Evolutionary conservation across 2,329 filamentous ascomycete species (phyloP).

Genomic region (Botryotinia calthae): DNA sequence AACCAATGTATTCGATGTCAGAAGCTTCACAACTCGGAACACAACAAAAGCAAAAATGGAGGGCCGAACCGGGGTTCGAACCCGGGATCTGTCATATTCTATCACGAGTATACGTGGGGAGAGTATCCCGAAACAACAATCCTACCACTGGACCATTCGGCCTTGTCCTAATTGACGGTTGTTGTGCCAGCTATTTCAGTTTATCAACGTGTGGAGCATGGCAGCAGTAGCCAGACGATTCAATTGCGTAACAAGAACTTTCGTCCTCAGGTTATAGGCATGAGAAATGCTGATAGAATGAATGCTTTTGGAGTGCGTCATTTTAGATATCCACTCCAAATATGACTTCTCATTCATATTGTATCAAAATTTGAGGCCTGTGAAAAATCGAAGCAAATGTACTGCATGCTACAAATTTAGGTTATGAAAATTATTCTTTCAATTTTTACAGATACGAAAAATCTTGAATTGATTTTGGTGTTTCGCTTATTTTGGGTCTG

Average conservation of each 20-base stretch:
- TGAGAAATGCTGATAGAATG: neutral
- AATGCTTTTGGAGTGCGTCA: neutral
- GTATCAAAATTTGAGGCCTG: too few species aligned
- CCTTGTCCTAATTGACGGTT: accelerated
- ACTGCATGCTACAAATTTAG: neutral
- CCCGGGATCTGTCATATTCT: slow-evolving; percentile 6
- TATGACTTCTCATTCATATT: neutral
- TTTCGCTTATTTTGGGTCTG: slow-evolving; percentile 1
- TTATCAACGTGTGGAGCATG: accelerated
- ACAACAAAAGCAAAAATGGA: neutral
- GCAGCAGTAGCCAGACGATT: accelerated
- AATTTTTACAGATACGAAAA: neutral
- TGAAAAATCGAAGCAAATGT: neutral
- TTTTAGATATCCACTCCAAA: neutral
- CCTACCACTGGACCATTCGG: slow-evolving; percentile 1
- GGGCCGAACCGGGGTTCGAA: slow-evolving; percentile 4
- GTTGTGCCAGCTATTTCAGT: accelerated
- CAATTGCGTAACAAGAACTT: neutral
- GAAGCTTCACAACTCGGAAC: neutral
- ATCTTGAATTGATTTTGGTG: neutral
- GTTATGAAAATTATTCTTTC: neutral
- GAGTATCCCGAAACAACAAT: neutral
- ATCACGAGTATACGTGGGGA: slow-evolving; percentile 13
- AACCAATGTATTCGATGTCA: neutral
- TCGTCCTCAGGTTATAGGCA: neutral